These are phyloP conservation scores for Nitzschia sp. DNA, from an alignment of 108 stramenopile genomes.

Conservation along the genomic window DNA sequence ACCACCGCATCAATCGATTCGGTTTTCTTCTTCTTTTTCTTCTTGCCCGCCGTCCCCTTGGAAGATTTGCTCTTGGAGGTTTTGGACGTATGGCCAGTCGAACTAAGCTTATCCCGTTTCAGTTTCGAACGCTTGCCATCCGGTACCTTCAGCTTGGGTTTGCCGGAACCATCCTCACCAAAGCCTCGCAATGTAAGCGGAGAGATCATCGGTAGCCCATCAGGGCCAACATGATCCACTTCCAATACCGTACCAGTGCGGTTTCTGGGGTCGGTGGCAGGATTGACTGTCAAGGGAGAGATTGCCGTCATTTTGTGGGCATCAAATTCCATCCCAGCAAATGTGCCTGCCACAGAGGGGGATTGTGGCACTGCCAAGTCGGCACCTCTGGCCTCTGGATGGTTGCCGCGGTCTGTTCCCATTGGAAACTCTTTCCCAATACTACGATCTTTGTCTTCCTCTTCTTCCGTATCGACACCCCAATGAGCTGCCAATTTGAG, in stretches of 20 bases:
- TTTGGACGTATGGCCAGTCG: too few relatives aligned
- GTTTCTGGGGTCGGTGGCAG: neutral
- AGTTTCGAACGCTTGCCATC: neutral
- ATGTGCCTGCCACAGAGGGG: neutral
- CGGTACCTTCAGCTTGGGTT: neutral
- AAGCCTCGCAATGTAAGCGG: neutral
- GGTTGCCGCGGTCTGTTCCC: too few relatives aligned
- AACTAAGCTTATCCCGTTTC: neutral
- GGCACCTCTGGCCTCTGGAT: too few relatives aligned
- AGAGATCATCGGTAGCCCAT: neutral
- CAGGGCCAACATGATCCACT: neutral
- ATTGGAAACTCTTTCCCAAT: too few relatives aligned
- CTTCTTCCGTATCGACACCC: neutral
- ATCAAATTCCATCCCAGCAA: conserved; percentile 1
- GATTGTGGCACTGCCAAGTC: too few relatives aligned
- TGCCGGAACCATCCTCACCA: neutral
- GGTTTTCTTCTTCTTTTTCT: neutral
- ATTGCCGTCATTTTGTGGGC: neutral
- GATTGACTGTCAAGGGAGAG: conserved; percentile 1
- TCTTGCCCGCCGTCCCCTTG: neutral
- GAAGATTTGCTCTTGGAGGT: too few relatives aligned
- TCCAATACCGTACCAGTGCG: neutral
- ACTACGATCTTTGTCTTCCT: neutral
- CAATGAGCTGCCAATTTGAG: neutral
- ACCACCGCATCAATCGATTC: too few relatives aligned